Evolutionary conservation across 805 yeast species (phyloP), one percentile per base, ranked within the genome.

Genomic region (Sungouiozyma intestinalis): DNA sequence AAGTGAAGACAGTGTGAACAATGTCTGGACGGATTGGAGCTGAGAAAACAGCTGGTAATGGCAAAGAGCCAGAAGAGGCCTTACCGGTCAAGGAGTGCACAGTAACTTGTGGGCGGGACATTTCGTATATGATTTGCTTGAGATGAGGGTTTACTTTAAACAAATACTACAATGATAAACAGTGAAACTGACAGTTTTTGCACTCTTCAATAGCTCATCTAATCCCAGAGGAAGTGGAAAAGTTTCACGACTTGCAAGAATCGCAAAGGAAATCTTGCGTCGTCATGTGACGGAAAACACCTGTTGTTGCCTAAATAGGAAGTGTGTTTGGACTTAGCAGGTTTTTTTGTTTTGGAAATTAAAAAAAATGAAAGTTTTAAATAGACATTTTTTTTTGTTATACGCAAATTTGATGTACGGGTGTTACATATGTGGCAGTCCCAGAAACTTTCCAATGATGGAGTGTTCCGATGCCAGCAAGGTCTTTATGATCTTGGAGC

Each of bases 1-100:
- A 83, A 70, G 88, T 85, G 84, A 87, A 92, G 63, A 92, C 99
- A 69, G 95, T 74, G 87, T 88, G 98, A 69, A 92, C 97, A 67
- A 92, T 77, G 71, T 92, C 99, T 68, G 96, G 90, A 81, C 99
- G 88, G 79, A 92, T 94, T 72, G 99, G 99, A 68, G 98, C 96
- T 74, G 86, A 72, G 85, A 92, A 92, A 67, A 92, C 97, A 66
- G 95, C 94, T 76, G 99, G 98, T 66, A 92, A 79, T 64, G 95
- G 85, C 61, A 88, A 72, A 63, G 90, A 77, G 62, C 85, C 62
- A 60, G 85, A 73, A 68, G 94, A 73, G 66, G 84, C 78, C 72
- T 82, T 84, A 72, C 97, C 97, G 70, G 78, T 67, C 66, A 79
- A 71, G 68, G 94, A 74, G 73, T 83, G 76, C 66, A 94, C 97